Evolutionary conservation across 2,329 filamentous ascomycete genomes (phyloP), one percentile per base, ranked within the genome.

Genomic region (Thielaviopsis punctulata): DNA sequence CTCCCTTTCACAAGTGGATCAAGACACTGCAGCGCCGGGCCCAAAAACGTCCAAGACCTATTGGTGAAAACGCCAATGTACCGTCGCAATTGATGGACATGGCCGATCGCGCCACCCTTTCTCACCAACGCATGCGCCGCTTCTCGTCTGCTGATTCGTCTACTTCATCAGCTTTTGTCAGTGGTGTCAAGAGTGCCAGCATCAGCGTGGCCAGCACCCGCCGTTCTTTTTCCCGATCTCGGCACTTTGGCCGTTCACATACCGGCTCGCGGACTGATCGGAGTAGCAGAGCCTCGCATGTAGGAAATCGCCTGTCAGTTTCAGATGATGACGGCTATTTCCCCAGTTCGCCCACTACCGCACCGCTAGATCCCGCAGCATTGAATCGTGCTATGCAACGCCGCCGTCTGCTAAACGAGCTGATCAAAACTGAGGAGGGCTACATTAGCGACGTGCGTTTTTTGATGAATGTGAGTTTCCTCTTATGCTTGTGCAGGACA

Each of bases 401-500:
- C 56, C 79, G 86, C 13, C 80, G 82, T 56, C 80, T 94, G 39
- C 67, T 96, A 33, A 85, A 92, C 62, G 92, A 96, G 66, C 70
- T 96, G 49, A 79, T 95, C 56, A 76, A 69, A 53, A 94, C 89
- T 0, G 92, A 96, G 64, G 84, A 92, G 62, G 79, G 82, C 60
- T 96, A 96, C 63, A 81, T 96, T 59, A 79, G 82, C 15, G 90
- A 95, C 60, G 66, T 96, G 54, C 86, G 86, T 59, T 87, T 92
- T 58, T 70, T 96, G 55, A 83, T 84, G 63, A 88, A 93, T 66
- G 89, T 90, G 68, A 62, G 79, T 61, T 41, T 13, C 33, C 25
- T 19, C 22, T 44, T 15, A 18, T 27, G 12, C 21, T 9, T 9
- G 21, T 27, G n/a, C 18, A 19, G 19, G 4, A 27, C 13, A 24